Evolutionary conservation across 2,329 filamentous ascomycete species (phyloP), one percentile per base, ranked within the genome.

Genomic region (Scleromitrula shiraiana): DNA sequence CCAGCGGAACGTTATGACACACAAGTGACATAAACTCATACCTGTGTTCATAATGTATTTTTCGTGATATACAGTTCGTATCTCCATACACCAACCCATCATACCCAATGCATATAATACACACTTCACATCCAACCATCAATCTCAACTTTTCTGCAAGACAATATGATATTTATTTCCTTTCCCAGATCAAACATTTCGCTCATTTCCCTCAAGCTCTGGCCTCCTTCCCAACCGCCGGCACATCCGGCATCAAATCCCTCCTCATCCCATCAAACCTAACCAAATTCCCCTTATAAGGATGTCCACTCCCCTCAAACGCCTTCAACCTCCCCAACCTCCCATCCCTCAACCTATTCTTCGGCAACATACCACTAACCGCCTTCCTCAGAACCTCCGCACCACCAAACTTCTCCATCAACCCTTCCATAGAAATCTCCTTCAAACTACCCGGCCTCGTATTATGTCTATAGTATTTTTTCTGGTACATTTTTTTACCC

Each of bases 301-400:
- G 94, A 72, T 98, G 90, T 20, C 81, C 80, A 32, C 80, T 74
- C n/a, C 91, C 89, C 70, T 98, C 94, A 67, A 96, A 98, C 5
- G 87, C 90, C 78, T 97, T 98, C 65, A 98, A 70, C 59, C 93
- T 76, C 30, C 83, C 88, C 70, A 98, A 71, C 55, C 94, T 73
- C 73, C 88, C 86, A 66, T 96, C 89, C 60, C 91, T 75, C 63
- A 98, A 70, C 62, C 90, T 74, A 70, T 98, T 98, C 78, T 98
- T 98, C 46, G 93, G 93, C 68, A 98, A 69, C 93, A 98, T 98
- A 41, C 94, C 94, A 64, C 85, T 85, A 33, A 98, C 94, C 1
- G 94, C 93, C 67, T 89, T 86, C 62, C 88, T 77, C 65, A 98
- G 69, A 30, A 98, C 83, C 75, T 98, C 93, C 30, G 84, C 83